Conservation (phyloP, 2,329 filamentous ascomycete genomes). For the Claviceps citrina region DNA sequence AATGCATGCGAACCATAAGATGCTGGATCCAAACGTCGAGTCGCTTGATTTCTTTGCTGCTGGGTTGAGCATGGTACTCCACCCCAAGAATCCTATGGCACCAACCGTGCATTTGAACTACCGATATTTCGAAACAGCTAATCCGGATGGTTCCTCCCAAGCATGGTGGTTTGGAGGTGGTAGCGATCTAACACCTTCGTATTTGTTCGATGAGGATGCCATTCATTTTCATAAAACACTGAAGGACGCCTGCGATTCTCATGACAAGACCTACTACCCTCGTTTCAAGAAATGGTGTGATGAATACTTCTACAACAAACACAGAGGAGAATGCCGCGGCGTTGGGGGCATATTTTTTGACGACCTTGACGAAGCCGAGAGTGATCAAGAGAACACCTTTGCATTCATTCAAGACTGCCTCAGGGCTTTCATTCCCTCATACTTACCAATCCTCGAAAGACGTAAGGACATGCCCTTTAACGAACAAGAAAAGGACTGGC, state of each 20-base stretch:
- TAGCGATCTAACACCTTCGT: constrained; percentile 80
- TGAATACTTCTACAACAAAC: constrained; percentile 89
- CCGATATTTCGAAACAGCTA: constrained; percentile 92
- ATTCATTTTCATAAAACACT: constrained; percentile 92
- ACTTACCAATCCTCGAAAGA: constrained; percentile 74
- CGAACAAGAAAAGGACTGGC: constrained; percentile 82
- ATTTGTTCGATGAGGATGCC: constrained; percentile 92
- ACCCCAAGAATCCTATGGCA: constrained; percentile 90
- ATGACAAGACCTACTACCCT: constrained; percentile 83
- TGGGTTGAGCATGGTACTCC: constrained; percentile 80
- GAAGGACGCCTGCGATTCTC: constrained; percentile 83
- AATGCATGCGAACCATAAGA: constrained; percentile 93
- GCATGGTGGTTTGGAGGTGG: constrained; percentile 98
- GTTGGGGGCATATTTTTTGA: constrained; percentile 98
- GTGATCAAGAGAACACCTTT: constrained; percentile 79
- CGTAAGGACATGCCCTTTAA: constrained; percentile 87
- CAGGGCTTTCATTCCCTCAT: constrained; percentile 75
- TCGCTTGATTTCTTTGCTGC: constrained; percentile 90
- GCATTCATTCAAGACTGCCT: constrained; percentile 76
- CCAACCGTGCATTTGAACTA: constrained; percentile 97
- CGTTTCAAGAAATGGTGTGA: constrained; percentile 98
- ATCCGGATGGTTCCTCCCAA: constrained; percentile 63
- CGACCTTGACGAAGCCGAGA: constrained; percentile 76
- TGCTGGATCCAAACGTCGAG: constrained; percentile 61
- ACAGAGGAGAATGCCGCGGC: constrained; percentile 73